phyloP scores from a whole-genome alignment of 2,329 filamentous ascomycete species.

The Penicillium glabrum region DNA sequence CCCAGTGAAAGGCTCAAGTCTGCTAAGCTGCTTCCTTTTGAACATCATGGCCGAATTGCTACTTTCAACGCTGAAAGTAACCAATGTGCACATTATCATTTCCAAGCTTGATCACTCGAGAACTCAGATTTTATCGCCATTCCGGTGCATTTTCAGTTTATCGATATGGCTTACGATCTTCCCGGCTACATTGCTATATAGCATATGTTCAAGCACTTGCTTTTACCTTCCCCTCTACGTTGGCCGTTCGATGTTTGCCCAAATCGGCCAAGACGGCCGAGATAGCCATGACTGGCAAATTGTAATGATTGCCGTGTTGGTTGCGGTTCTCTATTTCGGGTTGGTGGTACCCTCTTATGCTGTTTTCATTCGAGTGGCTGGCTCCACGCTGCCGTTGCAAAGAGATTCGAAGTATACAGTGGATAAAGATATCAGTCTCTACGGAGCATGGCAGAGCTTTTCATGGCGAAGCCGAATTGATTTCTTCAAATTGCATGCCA shows the following conservation, averaged over 20 bases:
- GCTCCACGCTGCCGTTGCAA: background rate
- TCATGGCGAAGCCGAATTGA: background rate
- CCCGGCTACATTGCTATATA: conserved; percentile 3
- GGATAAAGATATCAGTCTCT: background rate
- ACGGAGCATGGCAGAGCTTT: background rate
- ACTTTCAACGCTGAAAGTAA: background rate
- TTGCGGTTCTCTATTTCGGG: conserved; percentile 2
- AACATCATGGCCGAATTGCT: background rate
- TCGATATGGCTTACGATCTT: background rate
- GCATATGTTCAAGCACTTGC: background rate
- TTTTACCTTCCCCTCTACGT: conserved; percentile 4
- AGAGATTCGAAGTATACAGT: background rate
- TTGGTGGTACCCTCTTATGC: conserved; percentile 4
- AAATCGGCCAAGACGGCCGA: background rate
- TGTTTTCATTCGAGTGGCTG: conserved; percentile 7
- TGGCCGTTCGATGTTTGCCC: background rate
- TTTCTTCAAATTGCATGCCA: background rate
- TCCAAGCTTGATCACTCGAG: background rate
- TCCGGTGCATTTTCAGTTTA: background rate
- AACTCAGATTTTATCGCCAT: background rate
- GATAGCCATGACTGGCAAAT: background rate
- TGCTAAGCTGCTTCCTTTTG: background rate
- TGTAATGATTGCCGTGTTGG: background rate
- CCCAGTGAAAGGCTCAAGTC: background rate
- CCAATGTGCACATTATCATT: background rate